A percentile compares a stretch with the other conserved stretches of the same genome.
These are phyloP conservation scores for Pythium sp. DNA, from an alignment of 352 stramenopile genomes.

Conservation along the genomic window DNA sequence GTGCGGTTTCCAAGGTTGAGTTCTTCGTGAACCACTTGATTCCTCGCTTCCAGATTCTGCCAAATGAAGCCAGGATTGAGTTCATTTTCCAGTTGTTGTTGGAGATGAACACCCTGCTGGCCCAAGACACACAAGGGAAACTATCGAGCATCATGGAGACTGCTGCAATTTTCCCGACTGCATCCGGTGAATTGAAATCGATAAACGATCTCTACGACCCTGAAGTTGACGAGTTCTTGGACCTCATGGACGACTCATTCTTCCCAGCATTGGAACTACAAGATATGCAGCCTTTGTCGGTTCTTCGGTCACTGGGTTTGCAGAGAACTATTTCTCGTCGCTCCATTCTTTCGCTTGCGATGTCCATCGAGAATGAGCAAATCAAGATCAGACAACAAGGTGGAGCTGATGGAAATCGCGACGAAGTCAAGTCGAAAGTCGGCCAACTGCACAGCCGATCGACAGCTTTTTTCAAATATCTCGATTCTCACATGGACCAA, in stretches of 20 bases:
- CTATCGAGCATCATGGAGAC: constrained; percentile 42
- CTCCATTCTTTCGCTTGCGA: constrained; percentile 58
- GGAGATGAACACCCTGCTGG: constrained; percentile 38
- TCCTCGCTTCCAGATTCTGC: constrained; percentile 38
- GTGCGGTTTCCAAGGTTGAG: constrained; percentile 38
- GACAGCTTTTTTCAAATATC: constrained; percentile 57
- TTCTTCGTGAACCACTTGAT: constrained; percentile 54
- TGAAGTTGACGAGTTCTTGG: constrained; percentile 64
- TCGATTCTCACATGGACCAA: constrained; percentile 60
- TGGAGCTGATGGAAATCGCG: constrained; percentile 15
- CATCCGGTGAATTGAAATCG: constrained; percentile 46
- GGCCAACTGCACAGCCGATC: constrained; percentile 35
- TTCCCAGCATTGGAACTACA: constrained; percentile 64
- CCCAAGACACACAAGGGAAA: constrained; percentile 38
- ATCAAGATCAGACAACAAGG: constrained; percentile 22
- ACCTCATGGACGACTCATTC: constrained; percentile 68
- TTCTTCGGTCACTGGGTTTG: constrained; percentile 61
- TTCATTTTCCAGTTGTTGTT: constrained; percentile 45
- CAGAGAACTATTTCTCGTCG: constrained; percentile 59
- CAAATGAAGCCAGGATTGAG: constrained; percentile 27
- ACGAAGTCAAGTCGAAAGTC: constrained; percentile 15
- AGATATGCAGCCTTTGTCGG: constrained; percentile 45
- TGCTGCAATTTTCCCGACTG: constrained; percentile 57
- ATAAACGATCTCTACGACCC: constrained; percentile 72
- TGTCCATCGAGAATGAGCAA: constrained; percentile 60